Evolutionary conservation across 805 yeast genomes (phyloP).

Genomic region (Wickerhamiella dianesei): DNA sequence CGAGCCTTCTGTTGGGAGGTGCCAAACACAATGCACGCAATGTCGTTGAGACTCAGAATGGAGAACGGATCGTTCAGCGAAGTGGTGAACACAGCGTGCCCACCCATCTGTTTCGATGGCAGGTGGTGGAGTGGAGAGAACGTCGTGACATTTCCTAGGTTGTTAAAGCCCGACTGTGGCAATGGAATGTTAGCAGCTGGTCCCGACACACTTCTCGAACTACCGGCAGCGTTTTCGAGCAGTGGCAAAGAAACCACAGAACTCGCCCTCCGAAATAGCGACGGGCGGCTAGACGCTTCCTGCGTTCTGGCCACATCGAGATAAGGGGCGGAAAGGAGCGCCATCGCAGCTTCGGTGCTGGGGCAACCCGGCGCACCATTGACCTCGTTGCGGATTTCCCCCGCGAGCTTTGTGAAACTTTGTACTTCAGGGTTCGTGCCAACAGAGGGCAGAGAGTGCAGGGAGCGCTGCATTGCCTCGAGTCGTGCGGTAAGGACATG

Average conservation of each 20-base stretch:
- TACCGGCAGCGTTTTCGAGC: background rate
- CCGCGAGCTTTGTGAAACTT: background rate
- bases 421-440: background rate
- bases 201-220: background rate
- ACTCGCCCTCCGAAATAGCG: conserved; percentile 10
- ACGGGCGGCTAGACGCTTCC: conserved; percentile 1
- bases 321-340: background rate
- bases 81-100: conserved; percentile 77
- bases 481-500: conserved; percentile 15
- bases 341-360: background rate
- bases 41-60: conserved; percentile 73
- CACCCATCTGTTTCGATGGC: conserved; percentile 41
- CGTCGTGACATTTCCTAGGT: background rate
- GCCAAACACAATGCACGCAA: conserved; percentile 80
- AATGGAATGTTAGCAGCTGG: background rate
- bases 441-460: background rate
- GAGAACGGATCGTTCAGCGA: conserved; percentile 62
- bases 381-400: background rate
- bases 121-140: conserved; percentile 31
- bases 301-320: background rate
- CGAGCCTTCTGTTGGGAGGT: conserved; percentile 51
- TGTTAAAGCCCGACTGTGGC: background rate
- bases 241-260: conserved; percentile 11
- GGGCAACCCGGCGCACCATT: background rate
- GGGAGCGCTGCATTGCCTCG: conserved; percentile 12